phyloP scores from a whole-genome alignment of 1,284 basidiomycete species.

The Schizophyllum amplum region DNA sequence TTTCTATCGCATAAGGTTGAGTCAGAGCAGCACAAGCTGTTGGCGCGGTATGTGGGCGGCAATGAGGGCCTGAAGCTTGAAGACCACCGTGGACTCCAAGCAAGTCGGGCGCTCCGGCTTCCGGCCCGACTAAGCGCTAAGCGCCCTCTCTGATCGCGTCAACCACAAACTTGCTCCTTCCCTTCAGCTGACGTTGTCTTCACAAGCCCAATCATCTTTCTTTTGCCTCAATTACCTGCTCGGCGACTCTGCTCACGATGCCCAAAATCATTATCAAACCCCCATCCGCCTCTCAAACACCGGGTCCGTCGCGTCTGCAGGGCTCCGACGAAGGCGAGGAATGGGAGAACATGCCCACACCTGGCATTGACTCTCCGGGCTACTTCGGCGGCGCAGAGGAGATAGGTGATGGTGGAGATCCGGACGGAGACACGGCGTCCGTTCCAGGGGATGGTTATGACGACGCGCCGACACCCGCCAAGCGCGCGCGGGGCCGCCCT shows the following conservation, averaged over 20 bases:
- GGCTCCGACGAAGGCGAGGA: not conserved
- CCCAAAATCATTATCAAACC: constrained; percentile 50
- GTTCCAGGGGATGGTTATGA: constrained; percentile 21
- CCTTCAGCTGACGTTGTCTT: too few relatives aligned
- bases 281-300: constrained; percentile 16
- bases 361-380: constrained; percentile 20
- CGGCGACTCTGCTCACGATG: too few relatives aligned
- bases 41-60: too few relatives aligned
- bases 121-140: too few relatives aligned
- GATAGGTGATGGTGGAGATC: constrained; percentile 18
- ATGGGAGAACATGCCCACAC: not conserved
- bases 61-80: too few relatives aligned
- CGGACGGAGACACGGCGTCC: constrained; percentile 20
- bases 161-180: too few relatives aligned
- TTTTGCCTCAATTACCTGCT: not conserved
- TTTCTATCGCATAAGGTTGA: too few relatives aligned
- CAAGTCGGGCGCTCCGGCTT: too few relatives aligned
- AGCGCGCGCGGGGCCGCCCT: constrained; percentile 21
- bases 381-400: constrained; percentile 23
- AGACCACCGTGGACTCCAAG: too few relatives aligned
- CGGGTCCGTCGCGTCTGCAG: not conserved
- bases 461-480: constrained; percentile 18
- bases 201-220: too few relatives aligned
- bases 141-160: too few relatives aligned
- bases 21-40: too few relatives aligned